Evolutionary conservation across 2,329 filamentous ascomycete genomes (phyloP), one percentile per base, ranked within the genome.

Genomic region (Penicillium sp.): DNA sequence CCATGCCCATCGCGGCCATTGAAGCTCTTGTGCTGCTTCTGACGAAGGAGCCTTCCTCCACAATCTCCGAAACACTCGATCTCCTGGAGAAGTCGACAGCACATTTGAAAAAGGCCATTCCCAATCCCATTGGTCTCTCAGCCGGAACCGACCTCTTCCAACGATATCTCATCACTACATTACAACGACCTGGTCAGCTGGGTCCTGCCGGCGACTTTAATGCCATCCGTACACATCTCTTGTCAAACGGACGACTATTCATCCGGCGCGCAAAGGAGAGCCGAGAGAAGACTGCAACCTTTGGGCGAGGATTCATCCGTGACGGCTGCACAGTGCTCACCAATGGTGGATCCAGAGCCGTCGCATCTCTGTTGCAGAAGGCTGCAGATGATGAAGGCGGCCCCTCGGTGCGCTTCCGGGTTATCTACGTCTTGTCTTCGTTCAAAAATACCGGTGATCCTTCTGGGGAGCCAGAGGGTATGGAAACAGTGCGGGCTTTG

Each of bases 61-160:
- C 93, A 50, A 89, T 95, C 62, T 92, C 87, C 73, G 93, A 98
- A 76, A 96, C 92, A 31, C 86, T 97, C 67, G 86, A 92, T 61
- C 82, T 91, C 40, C 81, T 97, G 55, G 84, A 86, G 64, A 81
- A 80, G 41, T 86, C 93, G 66, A 92, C 89, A 44, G 78, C 81
- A 45, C 81, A 83, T 62, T 82, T 98, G 56, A 92, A 91, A 70
- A 78, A 79, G 50, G 83, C 84, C 18, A 86, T 95, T 46, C 79
- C 86, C 6, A 97, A 98, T 73, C 88, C 91, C 12, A 88, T 97
- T 49, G 92, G 91, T 4, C 82, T 97, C 13, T 90, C 88, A 42
- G 93, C 95, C 47, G 93, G 93, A 63, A 95, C 91, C 52, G 91
- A 96, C 69, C 83, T 97, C 51, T 97, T 98, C 77, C 88, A 93